Base-by-base conservation (phyloP, 495 filamentous ascomycete species). In the Penicillium verhagenii region DNA sequence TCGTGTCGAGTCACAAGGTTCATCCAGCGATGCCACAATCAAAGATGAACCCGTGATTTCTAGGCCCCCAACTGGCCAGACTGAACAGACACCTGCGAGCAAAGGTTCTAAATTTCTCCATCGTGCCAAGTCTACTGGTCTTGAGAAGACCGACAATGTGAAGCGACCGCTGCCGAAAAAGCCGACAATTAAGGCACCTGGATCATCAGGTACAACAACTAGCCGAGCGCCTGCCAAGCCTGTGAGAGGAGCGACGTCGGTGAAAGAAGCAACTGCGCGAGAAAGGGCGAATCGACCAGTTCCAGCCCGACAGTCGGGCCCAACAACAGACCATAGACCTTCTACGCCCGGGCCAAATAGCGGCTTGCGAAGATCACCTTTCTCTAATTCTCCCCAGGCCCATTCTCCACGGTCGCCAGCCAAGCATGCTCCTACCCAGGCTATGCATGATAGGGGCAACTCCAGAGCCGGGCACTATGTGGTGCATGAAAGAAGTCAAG, bases 401-500 rank as follows among this genome's bases (percentile, higher is more conserved):
- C 56, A 55, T 11, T 66, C 63, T 21, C 62, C 61, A 7, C 55
- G 63, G 19, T 65, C 66, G 14, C 58, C 66, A 44, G 47, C 52
- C 23, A 57, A 57, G 38, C 54, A 58, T 37, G 26, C 39, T 10
- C 62, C 64, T 28, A 54, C 64, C 25, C 70, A 57, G 53, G 66
- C 54, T 28, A 20, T 39, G 13, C 44, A 39, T 21, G 73, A 49
- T 33, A 47, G 56, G 24, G 58, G 35, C 7, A 63, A 54, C 18
- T 78, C 79, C 4, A 63, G 71, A 24, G 51, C 77, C 6, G 79
- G 77, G 4, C 77, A 74, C 55, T 80, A 79, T 28, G 70, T 83
- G 2, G 64, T 83, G 9, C 75, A 79, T 26, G 80, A 85, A 42
- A 74, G 70, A 25, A 78, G 78, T 14, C 73, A 80, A 23, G 82